Evolutionary conservation across 164 flowering plant species (phyloP).

Genomic region (Vitis riparia): DNA sequence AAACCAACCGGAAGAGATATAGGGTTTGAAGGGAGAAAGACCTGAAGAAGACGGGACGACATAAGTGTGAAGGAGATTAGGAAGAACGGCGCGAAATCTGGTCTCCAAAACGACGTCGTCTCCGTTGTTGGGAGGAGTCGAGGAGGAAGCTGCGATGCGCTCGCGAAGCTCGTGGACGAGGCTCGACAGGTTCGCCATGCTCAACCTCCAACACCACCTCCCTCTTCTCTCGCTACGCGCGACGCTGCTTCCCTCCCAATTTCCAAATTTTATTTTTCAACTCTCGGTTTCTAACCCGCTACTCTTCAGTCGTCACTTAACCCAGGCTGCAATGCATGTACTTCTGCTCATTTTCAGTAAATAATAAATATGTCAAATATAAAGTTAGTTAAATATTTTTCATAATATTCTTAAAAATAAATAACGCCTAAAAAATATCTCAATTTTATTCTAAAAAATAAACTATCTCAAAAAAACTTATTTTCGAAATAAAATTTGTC

Average conservation of each 20-base stretch:
- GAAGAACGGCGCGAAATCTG: constrained; percentile 84
- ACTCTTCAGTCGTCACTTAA: too few relatives aligned
- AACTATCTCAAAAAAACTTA: too few relatives aligned
- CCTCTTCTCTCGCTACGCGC: constrained; percentile 9
- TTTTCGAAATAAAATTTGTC: too few relatives aligned
- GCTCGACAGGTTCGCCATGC: constrained; percentile 77
- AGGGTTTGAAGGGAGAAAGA: constrained; percentile 13
- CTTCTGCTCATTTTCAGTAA: too few relatives aligned
- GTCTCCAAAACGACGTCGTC: constrained; percentile 59
- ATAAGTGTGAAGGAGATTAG: constrained; percentile 77
- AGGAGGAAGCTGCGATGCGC: constrained; percentile 80
- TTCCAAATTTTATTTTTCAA: constrained; percentile 11
- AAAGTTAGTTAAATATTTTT: too few relatives aligned
- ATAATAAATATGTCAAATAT: too few relatives aligned
- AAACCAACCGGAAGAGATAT: constrained; percentile 3
- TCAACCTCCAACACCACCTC: neutral
- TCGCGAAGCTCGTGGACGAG: constrained; percentile 95
- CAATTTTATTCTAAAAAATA: too few relatives aligned
- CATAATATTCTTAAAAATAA: too few relatives aligned
- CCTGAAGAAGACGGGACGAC: constrained; percentile 83
- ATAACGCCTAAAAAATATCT: too few relatives aligned
- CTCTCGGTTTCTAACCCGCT: neutral
- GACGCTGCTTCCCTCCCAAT: constrained; percentile 20
- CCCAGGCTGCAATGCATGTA: too few relatives aligned
- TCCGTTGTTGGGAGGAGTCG: constrained; percentile 43